phyloP scores from a whole-genome alignment of 345 rosid genomes.

The Leavenworthia alabamica region DNA sequence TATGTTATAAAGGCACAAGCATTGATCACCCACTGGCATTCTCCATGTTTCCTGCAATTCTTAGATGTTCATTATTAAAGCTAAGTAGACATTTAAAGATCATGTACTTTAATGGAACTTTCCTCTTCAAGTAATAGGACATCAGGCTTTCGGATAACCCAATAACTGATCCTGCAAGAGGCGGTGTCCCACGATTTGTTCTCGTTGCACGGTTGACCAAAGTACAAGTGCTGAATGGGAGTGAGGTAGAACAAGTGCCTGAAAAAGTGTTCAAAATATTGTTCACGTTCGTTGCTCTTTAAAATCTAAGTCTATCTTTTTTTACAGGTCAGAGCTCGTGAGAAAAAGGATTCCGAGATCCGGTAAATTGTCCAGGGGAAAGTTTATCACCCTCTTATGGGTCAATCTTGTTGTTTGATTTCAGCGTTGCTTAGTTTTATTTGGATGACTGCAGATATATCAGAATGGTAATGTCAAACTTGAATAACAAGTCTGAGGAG shows the following conservation, averaged over 20 bases:
- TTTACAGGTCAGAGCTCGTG: conserved; percentile 66
- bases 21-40: background rate
- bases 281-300: conserved; percentile 9
- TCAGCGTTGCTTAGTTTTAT: background rate
- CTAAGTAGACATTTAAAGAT: background rate
- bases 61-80: conserved; percentile 1
- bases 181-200: conserved; percentile 77
- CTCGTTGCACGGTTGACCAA: conserved; percentile 70
- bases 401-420: background rate
- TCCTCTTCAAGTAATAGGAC: conserved; percentile 42
- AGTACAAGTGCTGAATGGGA: conserved; percentile 79
- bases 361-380: conserved; percentile 37
- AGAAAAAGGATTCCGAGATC: conserved; percentile 94
- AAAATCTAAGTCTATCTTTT: conserved; percentile 10
- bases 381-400: background rate
- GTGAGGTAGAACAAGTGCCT: conserved; percentile 61
- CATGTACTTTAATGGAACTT: conserved; percentile 1
- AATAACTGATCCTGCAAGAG: conserved; percentile 59
- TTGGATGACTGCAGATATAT: conserved; percentile 53
- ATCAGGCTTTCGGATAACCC: conserved; percentile 92
- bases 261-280: background rate
- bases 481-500: conserved; percentile 42
- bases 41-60: background rate
- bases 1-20: background rate
- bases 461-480: conserved; percentile 67